phyloP scores from a whole-genome alignment of 768 basidiomycete species.

The Pluteus cervinus region DNA sequence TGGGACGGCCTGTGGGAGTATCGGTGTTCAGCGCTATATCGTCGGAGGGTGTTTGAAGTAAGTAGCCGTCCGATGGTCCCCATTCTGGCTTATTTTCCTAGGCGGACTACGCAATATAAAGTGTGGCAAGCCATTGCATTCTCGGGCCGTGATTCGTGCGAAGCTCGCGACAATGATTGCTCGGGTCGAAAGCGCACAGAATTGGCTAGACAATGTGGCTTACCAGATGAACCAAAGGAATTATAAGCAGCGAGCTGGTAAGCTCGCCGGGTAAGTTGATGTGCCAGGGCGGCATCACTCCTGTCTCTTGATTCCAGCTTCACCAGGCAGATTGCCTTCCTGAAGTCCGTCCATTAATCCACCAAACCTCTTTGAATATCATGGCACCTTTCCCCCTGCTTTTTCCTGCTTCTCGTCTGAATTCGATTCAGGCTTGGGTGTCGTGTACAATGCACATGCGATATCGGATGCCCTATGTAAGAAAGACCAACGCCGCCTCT shows the following conservation, averaged over 20 bases:
- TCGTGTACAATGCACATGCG: too few relatives aligned
- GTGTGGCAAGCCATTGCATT: slow-evolving; percentile 66
- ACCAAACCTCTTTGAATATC: too few relatives aligned
- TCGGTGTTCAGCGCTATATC: slow-evolving; percentile 52
- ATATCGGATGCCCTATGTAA: too few relatives aligned
- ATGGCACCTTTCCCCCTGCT: too few relatives aligned
- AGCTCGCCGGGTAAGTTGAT: slow-evolving; percentile 67
- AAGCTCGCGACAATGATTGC: slow-evolving; percentile 81
- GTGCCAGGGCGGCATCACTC: neutral
- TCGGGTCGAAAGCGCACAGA: slow-evolving; percentile 72
- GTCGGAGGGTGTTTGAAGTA: slow-evolving; percentile 74
- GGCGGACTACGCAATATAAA: slow-evolving; percentile 73
- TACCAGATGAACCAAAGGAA: slow-evolving; percentile 86
- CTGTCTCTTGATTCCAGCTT: slow-evolving; percentile 6
- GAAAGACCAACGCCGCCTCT: slow-evolving; percentile 25
- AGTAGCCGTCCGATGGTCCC: slow-evolving; percentile 9
- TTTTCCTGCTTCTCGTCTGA: too few relatives aligned
- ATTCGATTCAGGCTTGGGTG: too few relatives aligned
- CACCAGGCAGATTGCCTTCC: slow-evolving; percentile 64
- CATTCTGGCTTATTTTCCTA: slow-evolving; percentile 19
- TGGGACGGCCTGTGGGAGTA: slow-evolving; percentile 66
- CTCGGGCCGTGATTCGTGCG: slow-evolving; percentile 68
- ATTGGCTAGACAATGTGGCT: slow-evolving; percentile 81
- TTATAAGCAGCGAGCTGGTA: slow-evolving; percentile 67
- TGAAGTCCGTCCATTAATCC: too few relatives aligned